Base-by-base conservation (phyloP, 139 green algal species). In the Deuterostichococcus epilithicus region DNA sequence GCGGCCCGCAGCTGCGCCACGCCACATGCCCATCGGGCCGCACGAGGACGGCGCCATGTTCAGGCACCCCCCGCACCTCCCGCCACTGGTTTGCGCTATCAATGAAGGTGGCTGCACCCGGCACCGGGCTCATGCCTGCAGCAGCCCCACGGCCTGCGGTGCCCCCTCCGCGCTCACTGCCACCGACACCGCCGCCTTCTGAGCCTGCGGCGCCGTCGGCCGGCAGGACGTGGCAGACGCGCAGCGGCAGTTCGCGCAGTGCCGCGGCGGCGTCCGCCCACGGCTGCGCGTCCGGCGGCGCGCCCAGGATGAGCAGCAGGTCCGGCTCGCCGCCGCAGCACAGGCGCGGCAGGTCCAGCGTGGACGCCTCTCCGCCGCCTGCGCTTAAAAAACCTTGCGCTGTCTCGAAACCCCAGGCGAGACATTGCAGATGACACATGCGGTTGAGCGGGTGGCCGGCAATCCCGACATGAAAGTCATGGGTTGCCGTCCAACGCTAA, bases 11-110 rank as follows among this genome's bases (percentile, higher is more conserved):
- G n/a, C 42, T 68, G n/a, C 78, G 67, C 91, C 90, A 95, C 0
- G 84, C 86, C 33, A 97, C 84, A 76, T 97, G 92, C 0, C 89
- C 91, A 79, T 97, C 92, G 3, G 92, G 92, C 35, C 92, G 79
- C 45, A 96, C 88, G 59, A 96, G 47, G n/a, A 95, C 44, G 23
- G 77, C 90, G 15, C 73, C 76, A 13, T 65, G 37, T 5, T 58
- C 42, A 20, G 25, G 25, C 26, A 79, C 33, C 5, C 35, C 73
- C 32, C 79, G 73, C 25, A 77, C 3, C 34, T 68, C 23, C 68
- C 36, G 67, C 79, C 82, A 87, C 15, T 44, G 73, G 1, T 38
- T 70, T 1, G 28, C 36, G 36, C 85, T 79, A 26, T 37, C 72
- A 39, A 58, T 59, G 37, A 0, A 22, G 5, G 28, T 69, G 0